Evolutionary conservation across 1,284 basidiomycete genomes (phyloP), one percentile per base, ranked within the genome.

Genomic region (Austroboletus niveus): DNA sequence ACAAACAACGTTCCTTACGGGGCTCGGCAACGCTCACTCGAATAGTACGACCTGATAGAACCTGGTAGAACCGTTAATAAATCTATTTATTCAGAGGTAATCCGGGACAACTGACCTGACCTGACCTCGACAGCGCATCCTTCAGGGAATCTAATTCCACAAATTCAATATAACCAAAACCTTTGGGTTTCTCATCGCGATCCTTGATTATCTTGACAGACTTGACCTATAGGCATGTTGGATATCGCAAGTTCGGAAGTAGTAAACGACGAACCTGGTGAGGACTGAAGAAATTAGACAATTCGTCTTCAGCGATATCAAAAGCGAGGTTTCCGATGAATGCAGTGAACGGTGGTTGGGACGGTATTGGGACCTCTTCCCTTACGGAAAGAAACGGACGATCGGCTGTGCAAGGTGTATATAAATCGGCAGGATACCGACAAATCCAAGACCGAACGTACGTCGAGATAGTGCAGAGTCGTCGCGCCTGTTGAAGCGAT

Each of bases 151-250:
- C 91, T 52, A 93, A 69, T 48, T 87, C 86, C 36, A 78, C 80
- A 65, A 98, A 99, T 69, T 99, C 96, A 57, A 98, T 86, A 68
- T 99, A 99, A 32, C 96, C 97, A 72, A 98, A 99, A 1, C 97
- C 97, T 72, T 98, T 98, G 32, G 94, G 90, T 69, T 94, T 94
- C 49, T 95, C 94, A 46, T 89, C 87, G 52, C 85, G 81, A 63
- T 95, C 94, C 62, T 82, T 89, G 69, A 99, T 95, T 58, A 99
- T 89, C 75, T 98, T 94, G 58, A 94, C 83, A 24, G 87, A 87
- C 68, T 90, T 89, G 56, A 86, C 80, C 86, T 92, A 60, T 15
- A 41, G 35, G 45, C 34, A n/a, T 41, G 48, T 55, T 51, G 38
- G 20, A 35, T 51, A 48, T 12, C 17, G 30, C 30, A 39, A 3